A percentile compares a stretch with the other conserved stretches of the same genome.
Evolutionary conservation across 257 asterid species (phyloP).

Genomic region (Asclepias syriaca): DNA sequence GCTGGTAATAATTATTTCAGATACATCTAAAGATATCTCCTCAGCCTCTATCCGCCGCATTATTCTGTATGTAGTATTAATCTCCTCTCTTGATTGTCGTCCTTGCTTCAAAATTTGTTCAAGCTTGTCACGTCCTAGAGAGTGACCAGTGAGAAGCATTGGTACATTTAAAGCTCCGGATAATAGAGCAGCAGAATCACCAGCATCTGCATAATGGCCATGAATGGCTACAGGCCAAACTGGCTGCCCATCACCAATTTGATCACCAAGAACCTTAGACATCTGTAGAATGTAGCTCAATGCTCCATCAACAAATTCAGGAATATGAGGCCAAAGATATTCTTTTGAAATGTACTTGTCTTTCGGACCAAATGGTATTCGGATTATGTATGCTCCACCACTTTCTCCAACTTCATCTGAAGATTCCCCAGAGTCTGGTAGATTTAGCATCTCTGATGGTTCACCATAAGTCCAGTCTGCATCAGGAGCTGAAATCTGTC

Average conservation of each 20-base stretch:
- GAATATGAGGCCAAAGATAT: slow-evolving; percentile 69
- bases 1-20: slow-evolving; percentile 72
- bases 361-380: slow-evolving; percentile 72
- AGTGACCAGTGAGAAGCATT: slow-evolving; percentile 74
- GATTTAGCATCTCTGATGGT: slow-evolving; percentile 71
- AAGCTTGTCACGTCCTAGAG: slow-evolving; percentile 72
- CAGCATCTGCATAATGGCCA: slow-evolving; percentile 82
- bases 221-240: slow-evolving; percentile 79
- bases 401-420: slow-evolving; percentile 58
- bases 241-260: slow-evolving; percentile 51
- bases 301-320: slow-evolving; percentile 78
- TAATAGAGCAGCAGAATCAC: slow-evolving; percentile 65
- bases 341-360: slow-evolving; percentile 72
- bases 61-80: slow-evolving; percentile 62
- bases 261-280: slow-evolving; percentile 72
- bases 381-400: slow-evolving; percentile 70
- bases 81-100: slow-evolving; percentile 68
- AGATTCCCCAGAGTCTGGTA: slow-evolving; percentile 40
- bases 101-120: slow-evolving; percentile 78
- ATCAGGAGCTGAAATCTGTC: slow-evolving; percentile 62
- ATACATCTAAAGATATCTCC: slow-evolving; percentile 65
- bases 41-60: slow-evolving; percentile 87
- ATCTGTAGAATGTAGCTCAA: slow-evolving; percentile 58
- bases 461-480: slow-evolving; percentile 70
- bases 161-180: slow-evolving; percentile 74